Conservation (phyloP, 176 grass and related monocot species). For the Carex kokanica region DNA sequence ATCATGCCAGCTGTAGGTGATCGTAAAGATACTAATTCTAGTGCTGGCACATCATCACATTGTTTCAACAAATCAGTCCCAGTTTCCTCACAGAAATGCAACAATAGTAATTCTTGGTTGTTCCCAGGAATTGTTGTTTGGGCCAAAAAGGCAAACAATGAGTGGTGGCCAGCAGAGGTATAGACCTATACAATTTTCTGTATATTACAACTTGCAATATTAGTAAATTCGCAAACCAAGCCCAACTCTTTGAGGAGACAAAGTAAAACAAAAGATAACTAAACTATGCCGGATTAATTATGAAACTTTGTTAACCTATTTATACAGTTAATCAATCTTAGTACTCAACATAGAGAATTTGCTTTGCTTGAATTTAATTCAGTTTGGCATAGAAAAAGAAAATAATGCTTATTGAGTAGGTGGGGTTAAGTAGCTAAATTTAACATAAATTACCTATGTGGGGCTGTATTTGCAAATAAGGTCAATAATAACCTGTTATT, state of each 20-base stretch:
- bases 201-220: neutral
- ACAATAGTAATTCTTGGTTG: conserved; percentile 27
- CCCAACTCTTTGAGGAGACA: neutral
- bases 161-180: conserved; percentile 53
- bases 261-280: neutral
- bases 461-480: neutral
- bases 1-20: conserved; percentile 15
- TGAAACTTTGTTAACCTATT: neutral
- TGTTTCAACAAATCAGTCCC: conserved; percentile 22
- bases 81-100: neutral
- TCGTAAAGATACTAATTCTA: conserved; percentile 31
- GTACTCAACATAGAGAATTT: neutral
- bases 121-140: conserved; percentile 44
- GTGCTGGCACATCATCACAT: conserved; percentile 28
- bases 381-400: neutral
- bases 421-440: neutral
- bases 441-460: neutral
- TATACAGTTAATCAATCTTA: neutral
- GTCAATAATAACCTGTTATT: neutral
- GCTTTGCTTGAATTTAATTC: neutral
- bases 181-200: neutral
- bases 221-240: neutral
- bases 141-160: conserved; percentile 41
- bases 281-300: neutral
- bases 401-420: neutral